phyloP scores from a whole-genome alignment of 1,284 basidiomycete genomes.

The Heliocybe sulcata region DNA sequence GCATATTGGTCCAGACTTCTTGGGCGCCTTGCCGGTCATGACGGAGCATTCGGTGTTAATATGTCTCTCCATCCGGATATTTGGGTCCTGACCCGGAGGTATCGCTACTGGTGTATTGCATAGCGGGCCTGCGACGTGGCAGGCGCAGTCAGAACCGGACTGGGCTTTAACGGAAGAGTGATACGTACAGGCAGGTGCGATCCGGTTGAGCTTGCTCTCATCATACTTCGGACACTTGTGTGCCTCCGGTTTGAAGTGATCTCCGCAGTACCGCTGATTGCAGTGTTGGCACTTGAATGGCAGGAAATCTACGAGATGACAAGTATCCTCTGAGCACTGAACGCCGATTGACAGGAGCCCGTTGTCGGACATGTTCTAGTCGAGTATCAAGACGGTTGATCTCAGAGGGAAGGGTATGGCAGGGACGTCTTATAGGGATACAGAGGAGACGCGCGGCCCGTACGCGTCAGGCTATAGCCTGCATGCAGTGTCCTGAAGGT shows the following conservation, averaged over 20 bases:
- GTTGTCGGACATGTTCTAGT: constrained; percentile 20
- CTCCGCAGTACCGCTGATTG: constrained; percentile 56
- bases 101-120: constrained; percentile 68
- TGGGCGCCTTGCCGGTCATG: constrained; percentile 47
- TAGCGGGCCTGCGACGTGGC: constrained; percentile 44
- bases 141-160: not conserved
- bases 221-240: constrained; percentile 69
- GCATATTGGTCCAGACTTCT: constrained; percentile 53
- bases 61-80: constrained; percentile 68
- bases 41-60: constrained; percentile 57
- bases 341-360: constrained; percentile 61
- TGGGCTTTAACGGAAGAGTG: not conserved
- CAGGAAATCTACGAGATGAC: constrained; percentile 71
- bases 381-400: not conserved
- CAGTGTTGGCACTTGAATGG: constrained; percentile 79
- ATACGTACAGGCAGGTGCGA: constrained; percentile 64
- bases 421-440: not conserved
- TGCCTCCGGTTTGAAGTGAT: constrained; percentile 61
- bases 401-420: not conserved
- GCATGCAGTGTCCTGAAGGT: not conserved
- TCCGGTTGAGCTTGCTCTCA: constrained; percentile 55
- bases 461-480: not conserved
- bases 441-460: not conserved
- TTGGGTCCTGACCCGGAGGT: constrained; percentile 67
- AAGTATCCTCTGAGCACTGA: constrained; percentile 58